Evolutionary conservation across 2,329 filamentous ascomycete genomes (phyloP).

Genomic region (Ophiostoma sp.): DNA sequence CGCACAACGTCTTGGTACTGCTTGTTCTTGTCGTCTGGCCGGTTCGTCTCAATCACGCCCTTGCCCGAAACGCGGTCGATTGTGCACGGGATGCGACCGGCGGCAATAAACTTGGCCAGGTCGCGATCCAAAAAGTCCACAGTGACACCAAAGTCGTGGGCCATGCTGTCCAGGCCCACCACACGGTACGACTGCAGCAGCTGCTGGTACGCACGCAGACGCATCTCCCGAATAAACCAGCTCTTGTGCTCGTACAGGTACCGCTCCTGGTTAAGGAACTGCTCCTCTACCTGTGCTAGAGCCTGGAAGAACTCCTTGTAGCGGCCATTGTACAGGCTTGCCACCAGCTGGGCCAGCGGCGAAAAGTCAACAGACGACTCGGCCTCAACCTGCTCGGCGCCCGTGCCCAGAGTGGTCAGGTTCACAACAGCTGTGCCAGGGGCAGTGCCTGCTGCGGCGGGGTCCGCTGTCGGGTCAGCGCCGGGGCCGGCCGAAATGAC

Average conservation of each 20-base stretch:
- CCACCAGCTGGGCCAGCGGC: conserved; percentile 78
- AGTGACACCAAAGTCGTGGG: conserved; percentile 90
- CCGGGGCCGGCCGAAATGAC: conserved; percentile 75
- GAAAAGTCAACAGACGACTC: conserved; percentile 86
- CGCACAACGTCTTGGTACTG: conserved; percentile 98
- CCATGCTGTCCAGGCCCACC: conserved; percentile 96
- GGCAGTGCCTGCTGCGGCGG: conserved; percentile 48
- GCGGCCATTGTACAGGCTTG: conserved; percentile 86
- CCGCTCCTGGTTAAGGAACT: conserved; percentile 88
- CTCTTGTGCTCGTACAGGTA: conserved; percentile 93
- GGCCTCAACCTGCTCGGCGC: conserved; percentile 64
- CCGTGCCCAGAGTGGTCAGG: conserved; percentile 72
- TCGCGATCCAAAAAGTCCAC: conserved; percentile 96
- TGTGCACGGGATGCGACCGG: conserved; percentile 88
- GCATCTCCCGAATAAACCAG: conserved; percentile 99
- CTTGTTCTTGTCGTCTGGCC: conserved; percentile 98
- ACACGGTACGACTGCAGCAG: conserved; percentile 95
- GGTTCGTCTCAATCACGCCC: conserved; percentile 95
- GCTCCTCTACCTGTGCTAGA: conserved; percentile 83
- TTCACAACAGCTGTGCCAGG: conserved; percentile 65
- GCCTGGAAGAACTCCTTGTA: conserved; percentile 93
- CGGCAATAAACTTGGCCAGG: conserved; percentile 93
- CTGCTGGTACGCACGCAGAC: conserved; percentile 91
- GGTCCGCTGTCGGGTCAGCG: conserved; percentile 57
- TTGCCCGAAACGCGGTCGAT: conserved; percentile 96